Percentiles rank a stretch among this genome's conserved stretches.
Conservation (phyloP, 345 rosid genomes). For the Gossypium herbaceum region DNA sequence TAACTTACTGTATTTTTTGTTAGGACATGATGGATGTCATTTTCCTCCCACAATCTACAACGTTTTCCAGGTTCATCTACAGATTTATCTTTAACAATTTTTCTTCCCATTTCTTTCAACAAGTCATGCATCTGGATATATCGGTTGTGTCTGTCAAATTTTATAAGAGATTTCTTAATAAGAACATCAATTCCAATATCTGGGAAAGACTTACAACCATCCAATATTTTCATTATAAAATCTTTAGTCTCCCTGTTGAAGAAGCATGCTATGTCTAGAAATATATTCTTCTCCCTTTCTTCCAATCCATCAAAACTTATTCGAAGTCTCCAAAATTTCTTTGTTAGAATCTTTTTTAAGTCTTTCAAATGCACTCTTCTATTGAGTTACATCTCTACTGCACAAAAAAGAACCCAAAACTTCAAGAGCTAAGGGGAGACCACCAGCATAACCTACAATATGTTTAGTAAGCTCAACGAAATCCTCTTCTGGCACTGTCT, state of each 20-base stretch:
- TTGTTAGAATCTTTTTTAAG: conserved; percentile 22
- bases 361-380: conserved; percentile 30
- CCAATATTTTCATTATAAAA: conserved; percentile 21
- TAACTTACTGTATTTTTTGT: conserved; percentile 18
- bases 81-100: conserved; percentile 27
- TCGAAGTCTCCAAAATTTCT: conserved; percentile 24
- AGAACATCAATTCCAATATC: conserved; percentile 31
- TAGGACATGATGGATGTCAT: conserved; percentile 24
- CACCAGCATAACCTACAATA: conserved; percentile 38
- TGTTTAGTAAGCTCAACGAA: conserved; percentile 26
- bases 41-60: conserved; percentile 25
- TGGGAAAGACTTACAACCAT: conserved; percentile 24
- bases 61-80: conserved; percentile 15
- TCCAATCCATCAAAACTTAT: conserved; percentile 43
- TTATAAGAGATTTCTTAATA: conserved; percentile 27
- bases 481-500: background rate
- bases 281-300: conserved; percentile 26
- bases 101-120: conserved; percentile 65
- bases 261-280: conserved; percentile 35
- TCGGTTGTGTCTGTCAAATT: conserved; percentile 1
- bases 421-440: conserved; percentile 59
- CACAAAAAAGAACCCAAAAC: conserved; percentile 56
- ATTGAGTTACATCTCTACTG: conserved; percentile 21
- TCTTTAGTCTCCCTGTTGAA: conserved; percentile 16
- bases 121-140: conserved; percentile 68